phyloP scores from a whole-genome alignment of 768 basidiomycete genomes.

The Grammothele lineata region DNA sequence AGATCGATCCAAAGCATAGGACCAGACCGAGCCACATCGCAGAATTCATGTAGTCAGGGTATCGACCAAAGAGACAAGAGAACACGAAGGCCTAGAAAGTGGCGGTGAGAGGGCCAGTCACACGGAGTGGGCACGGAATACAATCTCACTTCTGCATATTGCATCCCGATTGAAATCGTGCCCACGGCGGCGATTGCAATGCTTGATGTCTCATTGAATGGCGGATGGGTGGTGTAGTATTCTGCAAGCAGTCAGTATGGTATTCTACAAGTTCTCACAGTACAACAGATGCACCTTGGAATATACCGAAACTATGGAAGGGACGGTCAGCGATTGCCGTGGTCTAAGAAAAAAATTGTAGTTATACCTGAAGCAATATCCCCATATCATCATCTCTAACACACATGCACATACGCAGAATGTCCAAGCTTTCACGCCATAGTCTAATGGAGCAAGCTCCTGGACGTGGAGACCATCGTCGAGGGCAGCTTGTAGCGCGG shows the following conservation, averaged over 20 bases:
- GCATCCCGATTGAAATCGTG: conserved; percentile 18
- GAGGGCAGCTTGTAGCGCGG: conserved; percentile 6
- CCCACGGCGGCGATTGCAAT: conserved; percentile 19
- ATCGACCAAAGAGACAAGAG: conserved; percentile 15
- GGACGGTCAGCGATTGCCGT: too few relatives aligned
- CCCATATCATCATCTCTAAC: conserved; percentile 22
- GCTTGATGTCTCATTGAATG: conserved; percentile 14
- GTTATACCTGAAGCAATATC: conserved; percentile 22
- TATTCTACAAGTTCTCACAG: too few relatives aligned
- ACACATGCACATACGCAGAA: conserved; percentile 20
- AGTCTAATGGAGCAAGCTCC: conserved; percentile 19
- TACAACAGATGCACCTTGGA: conserved; percentile 17
- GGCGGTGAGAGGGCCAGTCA: too few relatives aligned
- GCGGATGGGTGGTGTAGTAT: conserved; percentile 20
- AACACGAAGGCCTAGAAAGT: conserved; percentile 9
- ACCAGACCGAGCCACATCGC: conserved; percentile 17
- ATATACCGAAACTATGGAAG: conserved; percentile 23
- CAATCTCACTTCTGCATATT: conserved; percentile 19
- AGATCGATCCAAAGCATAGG: conserved; percentile 12
- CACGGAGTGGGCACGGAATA: too few relatives aligned
- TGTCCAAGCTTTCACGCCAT: conserved; percentile 19
- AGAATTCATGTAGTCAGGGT: conserved; percentile 14
- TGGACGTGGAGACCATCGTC: conserved; percentile 16
- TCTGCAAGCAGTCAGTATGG: conserved; percentile 6
- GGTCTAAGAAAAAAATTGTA: too few relatives aligned